Evolutionary conservation across 108 stramenopile genomes (phyloP).

Genomic region (Schizochytrium sp.): DNA sequence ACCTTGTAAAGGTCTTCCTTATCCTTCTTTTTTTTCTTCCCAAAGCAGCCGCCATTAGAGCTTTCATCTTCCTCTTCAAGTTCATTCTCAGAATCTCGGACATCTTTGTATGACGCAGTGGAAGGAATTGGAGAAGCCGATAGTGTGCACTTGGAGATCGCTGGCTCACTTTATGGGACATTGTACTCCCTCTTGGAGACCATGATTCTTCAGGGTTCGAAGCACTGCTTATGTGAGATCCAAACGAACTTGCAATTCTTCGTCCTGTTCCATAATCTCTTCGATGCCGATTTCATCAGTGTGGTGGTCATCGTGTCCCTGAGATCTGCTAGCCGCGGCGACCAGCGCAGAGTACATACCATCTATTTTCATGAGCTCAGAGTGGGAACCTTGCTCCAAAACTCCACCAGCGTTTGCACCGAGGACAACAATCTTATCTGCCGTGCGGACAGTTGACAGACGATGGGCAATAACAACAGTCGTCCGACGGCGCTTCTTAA

Average conservation of each 20-base stretch:
- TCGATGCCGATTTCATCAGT: background rate
- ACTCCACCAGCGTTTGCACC: constrained; percentile 75
- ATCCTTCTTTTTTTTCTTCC: background rate
- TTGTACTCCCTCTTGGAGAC: too few species aligned
- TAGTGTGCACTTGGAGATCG: too few species aligned
- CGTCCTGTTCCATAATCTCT: background rate
- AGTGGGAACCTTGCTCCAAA: constrained; percentile 84
- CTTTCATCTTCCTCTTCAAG: background rate
- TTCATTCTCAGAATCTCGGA: background rate
- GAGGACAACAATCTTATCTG: constrained; percentile 88
- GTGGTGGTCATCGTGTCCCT: background rate
- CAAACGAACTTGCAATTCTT: background rate
- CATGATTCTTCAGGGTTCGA: background rate
- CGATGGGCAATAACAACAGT: constrained; percentile 86
- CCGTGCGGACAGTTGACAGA: constrained; percentile 83
- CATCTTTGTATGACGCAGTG: background rate
- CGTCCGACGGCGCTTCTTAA: constrained; percentile 72
- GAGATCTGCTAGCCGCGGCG: constrained; percentile 37
- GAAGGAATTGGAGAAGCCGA: too few species aligned
- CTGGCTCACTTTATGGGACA: too few species aligned
- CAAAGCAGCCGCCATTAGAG: background rate
- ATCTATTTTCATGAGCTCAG: constrained; percentile 78
- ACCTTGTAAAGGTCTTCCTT: constrained; percentile 30
- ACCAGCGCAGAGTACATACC: constrained; percentile 80
- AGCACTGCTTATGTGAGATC: background rate